Evolutionary conservation across 345 rosid species (phyloP), one percentile per base, ranked within the genome.

Genomic region (Lagerstroemia speciosa): DNA sequence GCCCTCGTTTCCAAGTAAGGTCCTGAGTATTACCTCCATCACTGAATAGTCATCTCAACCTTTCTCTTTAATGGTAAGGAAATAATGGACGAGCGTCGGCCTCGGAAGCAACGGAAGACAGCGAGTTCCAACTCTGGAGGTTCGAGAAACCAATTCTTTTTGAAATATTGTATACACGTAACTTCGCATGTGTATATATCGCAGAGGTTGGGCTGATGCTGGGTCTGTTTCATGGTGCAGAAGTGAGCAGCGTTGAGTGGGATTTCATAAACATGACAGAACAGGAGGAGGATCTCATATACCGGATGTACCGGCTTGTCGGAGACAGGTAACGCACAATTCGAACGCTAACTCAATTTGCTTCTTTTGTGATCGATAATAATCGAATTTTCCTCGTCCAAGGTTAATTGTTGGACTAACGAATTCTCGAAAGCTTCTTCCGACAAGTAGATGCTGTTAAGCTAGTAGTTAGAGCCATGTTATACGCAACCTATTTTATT

Each of bases 241-340:
- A 85, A 72, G 87, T 79, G 60, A 76, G 82, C 57, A 83, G 85
- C 74, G 55, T 70, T 19, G 78, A 79, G 73, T 79, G 89, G 87
- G 82, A 79, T 66, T 72, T 55, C 43, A 76, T 76, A 64, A 60
- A 69, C 34, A 73, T 85, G 87, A 79, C 81, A 0, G 75, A 79
- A 60, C 87, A 85, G 76, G 85, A 85, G 74, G 84, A 85, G 60
- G 89, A 85, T 69, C 81, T 85, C 68, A 79, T 83, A 20, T 71
- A 60, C 77, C 71, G 87, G 67, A 85, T 83, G 82, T 73, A 79
- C 70, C 78, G 76, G 69, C 82, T 85, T 34, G 80, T 85, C 9
- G 89, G 89, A 64, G 82, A 79, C 76, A 81, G 89, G 89, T 83
- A 48, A 34, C 26, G 2, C 32, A 43, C 32, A 2, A 9, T 8